Percentiles rank a stretch among this genome's conserved stretches.
Evolutionary conservation across 345 rosid genomes (phyloP).

Genomic region (Citrus sinensis): DVS_A1.0 CM039161.1:21940501-21941000

Average conservation of each 20-base stretch:
- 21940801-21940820: background rate
- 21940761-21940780: background rate
- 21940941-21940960: background rate
- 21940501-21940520: no score
- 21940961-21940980: background rate
- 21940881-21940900: background rate
- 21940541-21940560: no score
- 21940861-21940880: background rate
- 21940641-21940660: background rate
- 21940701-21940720: background rate
- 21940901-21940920: background rate
- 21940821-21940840: background rate
- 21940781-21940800: slow-evolving; percentile 10
- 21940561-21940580: no score
- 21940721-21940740: background rate
- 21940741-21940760: slow-evolving; percentile 1
- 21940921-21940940: background rate
- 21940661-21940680: background rate
- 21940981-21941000: background rate
- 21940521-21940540: no score
- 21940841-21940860: background rate
- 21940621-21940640: no score
- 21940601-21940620: no score
- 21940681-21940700: background rate
- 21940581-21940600: no score